A percentile compares a stretch with the other conserved stretches of the same genome.
phyloP scores from a whole-genome alignment of 768 basidiomycete species.

The Phylloporus scabripes region DNA sequence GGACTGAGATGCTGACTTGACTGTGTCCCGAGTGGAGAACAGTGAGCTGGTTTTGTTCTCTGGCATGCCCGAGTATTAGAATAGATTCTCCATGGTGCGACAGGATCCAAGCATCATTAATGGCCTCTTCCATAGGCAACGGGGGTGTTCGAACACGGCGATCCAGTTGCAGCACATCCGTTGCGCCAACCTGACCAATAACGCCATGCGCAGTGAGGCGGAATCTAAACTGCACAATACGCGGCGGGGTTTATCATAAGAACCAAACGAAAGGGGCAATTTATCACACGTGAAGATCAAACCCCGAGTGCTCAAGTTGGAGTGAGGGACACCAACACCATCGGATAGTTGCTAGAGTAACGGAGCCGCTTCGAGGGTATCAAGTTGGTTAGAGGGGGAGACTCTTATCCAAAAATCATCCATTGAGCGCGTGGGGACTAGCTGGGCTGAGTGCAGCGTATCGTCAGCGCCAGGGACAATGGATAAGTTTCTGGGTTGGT shows the following conservation, averaged over 20 bases:
- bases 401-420: background rate
- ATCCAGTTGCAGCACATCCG: conserved; percentile 14
- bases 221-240: conserved; percentile 23
- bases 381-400: background rate
- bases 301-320: background rate
- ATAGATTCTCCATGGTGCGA: conserved; percentile 19
- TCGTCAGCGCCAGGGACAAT: too few relatives aligned
- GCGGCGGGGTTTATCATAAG: conserved; percentile 38
- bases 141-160: conserved; percentile 17
- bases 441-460: background rate
- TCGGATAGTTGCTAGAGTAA: background rate
- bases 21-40: conserved; percentile 13
- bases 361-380: background rate
- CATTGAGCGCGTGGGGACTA: background rate
- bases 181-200: conserved; percentile 27
- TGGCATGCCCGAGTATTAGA: conserved; percentile 36
- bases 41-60: conserved; percentile 33
- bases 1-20: conserved; percentile 20
- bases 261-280: conserved; percentile 19
- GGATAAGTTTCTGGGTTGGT: background rate
- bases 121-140: conserved; percentile 24
- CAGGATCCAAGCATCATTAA: conserved; percentile 43
- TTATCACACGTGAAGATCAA: background rate
- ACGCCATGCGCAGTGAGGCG: conserved; percentile 37
- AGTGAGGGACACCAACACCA: background rate